Evolutionary conservation across 495 filamentous ascomycete genomes (phyloP).

Genomic region (Alectoria sarmentosa): DNA sequence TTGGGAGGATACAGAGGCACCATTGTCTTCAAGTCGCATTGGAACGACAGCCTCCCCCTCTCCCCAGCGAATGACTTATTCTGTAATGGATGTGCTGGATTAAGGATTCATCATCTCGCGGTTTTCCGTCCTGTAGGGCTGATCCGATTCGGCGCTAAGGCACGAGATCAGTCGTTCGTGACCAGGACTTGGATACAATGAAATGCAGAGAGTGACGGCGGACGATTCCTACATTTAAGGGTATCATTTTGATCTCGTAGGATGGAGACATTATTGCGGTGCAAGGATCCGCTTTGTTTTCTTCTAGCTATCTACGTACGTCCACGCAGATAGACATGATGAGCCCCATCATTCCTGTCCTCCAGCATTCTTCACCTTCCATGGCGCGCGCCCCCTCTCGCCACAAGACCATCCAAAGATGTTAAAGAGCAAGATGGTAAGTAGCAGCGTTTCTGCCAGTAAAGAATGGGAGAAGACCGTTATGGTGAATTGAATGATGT

Average conservation of each 20-base stretch:
- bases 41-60: background rate
- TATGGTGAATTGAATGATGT: background rate
- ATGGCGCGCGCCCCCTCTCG: slow-evolving; percentile 10
- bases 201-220: no score
- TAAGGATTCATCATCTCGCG: background rate
- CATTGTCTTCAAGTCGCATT: background rate
- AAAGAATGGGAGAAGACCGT: slow-evolving; percentile 8
- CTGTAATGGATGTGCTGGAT: background rate
- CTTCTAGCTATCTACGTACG: background rate
- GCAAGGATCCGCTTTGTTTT: background rate
- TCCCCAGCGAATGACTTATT: background rate
- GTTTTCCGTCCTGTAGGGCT: background rate
- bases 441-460: slow-evolving; percentile 14
- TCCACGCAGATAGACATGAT: background rate
- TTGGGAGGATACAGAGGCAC: background rate
- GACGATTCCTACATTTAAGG: background rate
- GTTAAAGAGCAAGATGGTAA: slow-evolving; percentile 14
- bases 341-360: background rate
- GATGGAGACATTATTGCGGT: no score
- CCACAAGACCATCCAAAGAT: slow-evolving; percentile 10
- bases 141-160: background rate
- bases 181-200: no score
- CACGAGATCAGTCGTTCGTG: background rate
- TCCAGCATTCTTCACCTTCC: slow-evolving; percentile 9
- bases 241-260: no score